These are phyloP conservation scores for Chamaecrista fasciculata DNA, from an alignment of 306 rosid genomes.

Conservation along the genomic window DNA sequence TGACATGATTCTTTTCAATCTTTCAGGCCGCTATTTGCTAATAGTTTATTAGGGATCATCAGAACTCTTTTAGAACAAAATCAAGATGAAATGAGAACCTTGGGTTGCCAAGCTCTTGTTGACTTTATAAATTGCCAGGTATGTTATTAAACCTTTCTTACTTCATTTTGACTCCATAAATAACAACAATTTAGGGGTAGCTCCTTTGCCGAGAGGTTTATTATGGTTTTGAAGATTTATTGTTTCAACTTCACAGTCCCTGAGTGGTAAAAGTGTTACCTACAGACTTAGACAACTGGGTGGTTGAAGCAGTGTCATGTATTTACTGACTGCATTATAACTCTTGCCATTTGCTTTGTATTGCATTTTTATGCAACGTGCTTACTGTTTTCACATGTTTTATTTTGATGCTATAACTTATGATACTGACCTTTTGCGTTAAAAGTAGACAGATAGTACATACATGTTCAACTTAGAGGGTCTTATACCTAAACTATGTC, in stretches of 20 bases:
- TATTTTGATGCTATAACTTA: conserved; percentile 27
- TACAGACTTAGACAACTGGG: not conserved
- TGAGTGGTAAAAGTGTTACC: not conserved
- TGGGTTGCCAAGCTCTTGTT: conserved; percentile 74
- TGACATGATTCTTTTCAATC: conserved; percentile 34
- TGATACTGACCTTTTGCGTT: conserved; percentile 51
- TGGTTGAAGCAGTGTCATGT: not conserved
- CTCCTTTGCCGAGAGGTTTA: conserved; percentile 10
- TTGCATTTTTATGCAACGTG: conserved; percentile 22
- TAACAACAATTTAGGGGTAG: not conserved
- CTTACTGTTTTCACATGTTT: not conserved
- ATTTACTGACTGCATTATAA: not conserved
- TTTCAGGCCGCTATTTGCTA: conserved; percentile 85
- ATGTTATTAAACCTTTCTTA: conserved; percentile 30
- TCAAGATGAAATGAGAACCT: conserved; percentile 69
- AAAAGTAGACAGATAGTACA: conserved; percentile 81
- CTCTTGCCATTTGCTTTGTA: conserved; percentile 14
- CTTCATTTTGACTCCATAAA: conserved; percentile 14
- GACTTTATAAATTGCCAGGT: conserved; percentile 82
- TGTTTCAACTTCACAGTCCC: conserved; percentile 11
- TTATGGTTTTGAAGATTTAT: conserved; percentile 14
- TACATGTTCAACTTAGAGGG: conserved; percentile 98
- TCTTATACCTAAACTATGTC: conserved; percentile 90
- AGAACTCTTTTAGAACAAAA: conserved; percentile 76
- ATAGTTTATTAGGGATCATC: conserved; percentile 79